Conservation (phyloP, 805 yeast genomes). For the Pichia paraexigua region DNA sequence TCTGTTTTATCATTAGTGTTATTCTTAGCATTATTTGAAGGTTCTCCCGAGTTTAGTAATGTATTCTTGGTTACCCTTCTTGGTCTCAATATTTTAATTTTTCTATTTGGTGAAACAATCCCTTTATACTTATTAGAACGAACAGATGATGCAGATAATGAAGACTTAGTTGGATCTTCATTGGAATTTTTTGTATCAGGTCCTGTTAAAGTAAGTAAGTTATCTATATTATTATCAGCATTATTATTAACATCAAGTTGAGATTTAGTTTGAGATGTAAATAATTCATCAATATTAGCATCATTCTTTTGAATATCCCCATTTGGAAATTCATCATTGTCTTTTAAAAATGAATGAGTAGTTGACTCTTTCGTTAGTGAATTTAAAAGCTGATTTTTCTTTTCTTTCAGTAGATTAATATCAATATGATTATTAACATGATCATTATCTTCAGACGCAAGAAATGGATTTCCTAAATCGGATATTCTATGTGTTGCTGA, state of each 20-base stretch:
- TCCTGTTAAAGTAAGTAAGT: conserved; percentile 13
- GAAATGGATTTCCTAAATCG: conserved; percentile 7
- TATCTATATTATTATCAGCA: conserved; percentile 8
- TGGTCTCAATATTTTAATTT: conserved; percentile 37
- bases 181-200: background rate
- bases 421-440: conserved; percentile 7
- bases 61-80: conserved; percentile 28
- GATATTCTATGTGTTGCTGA: conserved; percentile 4
- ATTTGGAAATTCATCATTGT: background rate
- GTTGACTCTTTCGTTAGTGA: conserved; percentile 26
- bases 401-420: conserved; percentile 21
- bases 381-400: conserved; percentile 32
- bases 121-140: background rate
- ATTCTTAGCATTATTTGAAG: background rate
- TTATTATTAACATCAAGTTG: conserved; percentile 3
- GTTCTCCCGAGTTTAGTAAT: conserved; percentile 26
- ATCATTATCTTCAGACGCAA: background rate
- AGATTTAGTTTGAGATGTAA: conserved; percentile 12
- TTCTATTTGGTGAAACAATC: conserved; percentile 32
- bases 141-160: background rate
- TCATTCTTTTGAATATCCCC: background rate
- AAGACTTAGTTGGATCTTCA: background rate
- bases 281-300: background rate
- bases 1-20: background rate
- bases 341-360: background rate